Conservation (phyloP, 1,284 basidiomycete species). For the Boletus semigastroideus region DNA sequence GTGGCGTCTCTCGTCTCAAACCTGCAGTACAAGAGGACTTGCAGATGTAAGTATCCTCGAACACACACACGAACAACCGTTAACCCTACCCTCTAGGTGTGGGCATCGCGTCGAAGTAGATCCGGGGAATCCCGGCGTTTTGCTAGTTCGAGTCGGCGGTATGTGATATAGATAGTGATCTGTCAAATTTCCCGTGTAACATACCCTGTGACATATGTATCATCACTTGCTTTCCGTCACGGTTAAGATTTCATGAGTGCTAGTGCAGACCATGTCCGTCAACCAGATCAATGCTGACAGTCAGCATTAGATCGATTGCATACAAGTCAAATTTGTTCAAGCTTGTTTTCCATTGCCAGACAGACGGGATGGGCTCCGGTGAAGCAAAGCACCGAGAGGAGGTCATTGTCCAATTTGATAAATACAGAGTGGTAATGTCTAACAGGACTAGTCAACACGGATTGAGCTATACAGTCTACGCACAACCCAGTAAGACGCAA, state of each 20-base stretch:
- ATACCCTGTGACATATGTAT: neutral
- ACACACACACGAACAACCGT: neutral
- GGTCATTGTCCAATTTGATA: constrained; percentile 12
- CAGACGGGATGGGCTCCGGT: neutral
- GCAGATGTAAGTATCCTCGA: constrained; percentile 51
- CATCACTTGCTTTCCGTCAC: no score
- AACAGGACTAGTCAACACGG: constrained; percentile 59
- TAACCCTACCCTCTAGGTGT: constrained; percentile 10
- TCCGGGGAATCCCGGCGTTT: constrained; percentile 79
- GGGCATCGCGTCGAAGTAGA: constrained; percentile 52
- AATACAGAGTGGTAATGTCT: constrained; percentile 16
- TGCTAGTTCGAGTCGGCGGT: constrained; percentile 68
- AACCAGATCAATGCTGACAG: no score
- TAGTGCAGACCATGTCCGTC: no score
- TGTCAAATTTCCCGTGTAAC: constrained; percentile 1
- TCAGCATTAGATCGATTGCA: neutral
- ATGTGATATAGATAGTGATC: constrained; percentile 2
- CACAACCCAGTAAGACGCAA: constrained; percentile 86
- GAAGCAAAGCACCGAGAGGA: neutral
- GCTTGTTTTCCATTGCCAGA: neutral
- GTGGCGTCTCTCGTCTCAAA: constrained; percentile 84
- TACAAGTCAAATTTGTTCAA: neutral
- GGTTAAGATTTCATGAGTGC: no score
- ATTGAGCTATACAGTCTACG: constrained; percentile 79
- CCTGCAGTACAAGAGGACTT: constrained; percentile 91